Base-by-base conservation (phyloP, 192 early-diverging fungal species). In the Thamnidium elegans region DNA sequence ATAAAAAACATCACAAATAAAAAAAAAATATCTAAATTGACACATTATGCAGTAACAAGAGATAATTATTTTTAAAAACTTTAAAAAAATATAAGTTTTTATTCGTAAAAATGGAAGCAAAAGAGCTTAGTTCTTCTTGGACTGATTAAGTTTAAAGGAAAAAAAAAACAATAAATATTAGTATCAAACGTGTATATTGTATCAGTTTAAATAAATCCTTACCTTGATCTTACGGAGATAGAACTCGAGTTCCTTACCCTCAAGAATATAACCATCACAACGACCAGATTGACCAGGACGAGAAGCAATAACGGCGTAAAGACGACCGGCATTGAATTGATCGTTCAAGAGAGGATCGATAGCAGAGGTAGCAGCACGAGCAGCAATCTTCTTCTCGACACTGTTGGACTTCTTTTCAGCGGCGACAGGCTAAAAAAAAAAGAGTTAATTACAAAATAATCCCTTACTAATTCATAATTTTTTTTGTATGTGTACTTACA, bases 211-310 rank as follows among this genome's bases (percentile, higher is more conserved):
- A 19, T 6, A 0, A 30, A 84, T 82, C 74, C 83, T 87, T 75
- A 78, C 82, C 79, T 84, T 88, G 79, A 96, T 80, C 85, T 91
- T 92, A 69, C 85, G 82, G 74, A 87, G 74, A 90, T 99, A 99
- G 91, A 99, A 99, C 65, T 97, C 97, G 70, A 99, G 92, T 86
- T 99, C 97, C 89, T 97, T 95, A 70, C 97, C 97, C 80, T 99
- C 97, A 54, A 99, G 86, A 75, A 99, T 91, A 88, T 98, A 97
- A 60, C 97, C 97, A 79, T 99, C 97, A 70, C 86, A 84, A 76
- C 97, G 92, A 67, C 97, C 97, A 73, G 91, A 91, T 85, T 99
- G 97, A 75, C 97, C 97, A 34, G 95, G 97, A 73, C 95, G 92
- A 67, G 96, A 99, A 47, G 94, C 77, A 74, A 99, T 82, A 75